Conservation (phyloP, 306 rosid species). For the Trichosanthes truncata region DNA sequence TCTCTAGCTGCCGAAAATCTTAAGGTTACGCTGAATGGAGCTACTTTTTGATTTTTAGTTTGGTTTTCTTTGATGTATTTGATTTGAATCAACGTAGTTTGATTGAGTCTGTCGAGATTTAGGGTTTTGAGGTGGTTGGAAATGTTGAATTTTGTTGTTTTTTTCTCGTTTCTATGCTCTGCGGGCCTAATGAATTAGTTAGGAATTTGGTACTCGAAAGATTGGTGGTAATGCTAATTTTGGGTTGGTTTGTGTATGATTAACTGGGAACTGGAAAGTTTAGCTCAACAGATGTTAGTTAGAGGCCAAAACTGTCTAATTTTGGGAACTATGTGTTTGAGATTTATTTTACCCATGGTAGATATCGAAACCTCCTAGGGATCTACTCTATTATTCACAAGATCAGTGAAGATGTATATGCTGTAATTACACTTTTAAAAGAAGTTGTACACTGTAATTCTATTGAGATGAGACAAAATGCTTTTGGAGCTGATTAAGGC, state of each 20-base stretch:
- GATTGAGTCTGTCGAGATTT: slow-evolving; percentile 1
- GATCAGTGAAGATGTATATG: neutral
- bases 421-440: neutral
- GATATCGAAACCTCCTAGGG: neutral
- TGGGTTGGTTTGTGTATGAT: neutral
- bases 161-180: neutral
- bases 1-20: neutral
- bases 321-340: neutral
- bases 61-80: neutral
- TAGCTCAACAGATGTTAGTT: neutral
- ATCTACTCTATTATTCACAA: neutral
- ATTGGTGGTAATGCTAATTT: neutral
- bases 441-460: neutral
- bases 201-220: neutral
- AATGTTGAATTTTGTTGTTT: slow-evolving; percentile 1
- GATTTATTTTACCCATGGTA: neutral
- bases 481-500: neutral
- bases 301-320: neutral
- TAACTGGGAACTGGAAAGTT: neutral
- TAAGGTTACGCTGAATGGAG: neutral
- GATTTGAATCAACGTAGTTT: neutral
- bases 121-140: slow-evolving; percentile 10
- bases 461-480: neutral
- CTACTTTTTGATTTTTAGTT: neutral
- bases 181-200: neutral